Percentiles rank a stretch among this genome's conserved stretches.
Evolutionary conservation across 2,329 filamentous ascomycete species (phyloP).

Genomic region (Elsinoe necatrix): DNA sequence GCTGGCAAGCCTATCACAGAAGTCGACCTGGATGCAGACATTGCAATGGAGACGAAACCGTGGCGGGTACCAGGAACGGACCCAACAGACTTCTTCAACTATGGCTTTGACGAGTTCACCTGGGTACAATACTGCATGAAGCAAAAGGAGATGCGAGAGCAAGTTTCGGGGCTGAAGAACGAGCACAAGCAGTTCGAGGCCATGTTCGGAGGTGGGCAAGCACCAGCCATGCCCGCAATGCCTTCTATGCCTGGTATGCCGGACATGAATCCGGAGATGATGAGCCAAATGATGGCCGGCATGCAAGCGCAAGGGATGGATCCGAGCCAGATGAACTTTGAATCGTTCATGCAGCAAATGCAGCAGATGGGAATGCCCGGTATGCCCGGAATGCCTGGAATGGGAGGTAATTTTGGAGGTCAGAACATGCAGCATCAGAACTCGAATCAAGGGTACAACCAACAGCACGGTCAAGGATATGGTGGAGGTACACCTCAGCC

Average conservation of each 20-base stretch:
- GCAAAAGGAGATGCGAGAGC: constrained; percentile 68
- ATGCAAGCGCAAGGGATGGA: constrained; percentile 49
- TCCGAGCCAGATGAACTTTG: constrained; percentile 46
- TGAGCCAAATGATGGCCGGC: constrained; percentile 50
- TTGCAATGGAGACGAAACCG: constrained; percentile 69
- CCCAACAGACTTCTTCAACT: constrained; percentile 96
- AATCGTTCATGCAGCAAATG: constrained; percentile 46
- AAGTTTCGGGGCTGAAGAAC: constrained; percentile 68
- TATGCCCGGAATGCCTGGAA: constrained; percentile 18
- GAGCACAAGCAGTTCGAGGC: constrained; percentile 53
- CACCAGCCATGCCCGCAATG: constrained; percentile 25
- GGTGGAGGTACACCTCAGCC: constrained; percentile 14
- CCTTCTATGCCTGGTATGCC: constrained; percentile 38
- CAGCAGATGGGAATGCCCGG: constrained; percentile 39
- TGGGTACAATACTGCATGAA: constrained; percentile 92
- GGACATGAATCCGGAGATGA: constrained; percentile 47
- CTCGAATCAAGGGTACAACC: constrained; percentile 21
- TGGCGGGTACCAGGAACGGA: constrained; percentile 94
- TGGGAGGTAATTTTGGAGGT: constrained; percentile 19
- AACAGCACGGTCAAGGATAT: constrained; percentile 13
- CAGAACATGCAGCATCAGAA: constrained; percentile 18
- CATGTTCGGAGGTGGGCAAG: constrained; percentile 40
- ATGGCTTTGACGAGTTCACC: constrained; percentile 96
- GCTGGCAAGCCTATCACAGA: constrained; percentile 64
- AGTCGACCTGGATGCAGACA: constrained; percentile 45